Conservation (phyloP, 495 filamentous ascomycete species). For the Talaromyces wortmannii region DNA sequence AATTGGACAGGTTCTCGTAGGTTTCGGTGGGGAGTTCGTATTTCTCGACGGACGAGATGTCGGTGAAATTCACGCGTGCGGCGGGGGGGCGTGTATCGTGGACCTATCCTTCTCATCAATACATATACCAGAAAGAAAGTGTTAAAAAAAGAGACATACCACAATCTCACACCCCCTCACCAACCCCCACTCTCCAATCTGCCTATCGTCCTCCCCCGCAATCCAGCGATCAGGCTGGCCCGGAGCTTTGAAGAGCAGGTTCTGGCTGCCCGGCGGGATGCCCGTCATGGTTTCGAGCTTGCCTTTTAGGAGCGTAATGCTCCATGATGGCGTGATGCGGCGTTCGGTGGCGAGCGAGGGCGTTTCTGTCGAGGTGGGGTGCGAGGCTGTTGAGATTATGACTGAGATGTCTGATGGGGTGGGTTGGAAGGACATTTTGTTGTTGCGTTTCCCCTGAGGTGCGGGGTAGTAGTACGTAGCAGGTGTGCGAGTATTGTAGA, state of each 20-base stretch:
- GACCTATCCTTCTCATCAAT: constrained; percentile 45
- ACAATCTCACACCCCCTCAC: constrained; percentile 37
- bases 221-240: constrained; percentile 31
- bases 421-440: constrained; percentile 37
- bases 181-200: constrained; percentile 32
- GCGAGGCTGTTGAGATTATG: constrained; percentile 69
- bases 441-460: not conserved
- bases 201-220: constrained; percentile 22
- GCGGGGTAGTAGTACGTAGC: not conserved
- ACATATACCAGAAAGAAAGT: constrained; percentile 2
- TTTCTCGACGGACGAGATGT: constrained; percentile 74
- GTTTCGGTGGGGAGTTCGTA: constrained; percentile 73
- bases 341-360: constrained; percentile 75
- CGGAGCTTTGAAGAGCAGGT: constrained; percentile 42
- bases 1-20: constrained; percentile 78
- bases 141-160: constrained; percentile 17
- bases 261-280: constrained; percentile 74
- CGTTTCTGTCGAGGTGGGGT: constrained; percentile 61
- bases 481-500: too few species aligned
- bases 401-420: constrained; percentile 77
- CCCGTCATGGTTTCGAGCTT: constrained; percentile 95
- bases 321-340: constrained; percentile 89
- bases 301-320: constrained; percentile 72
- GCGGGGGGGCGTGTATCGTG: constrained; percentile 68
- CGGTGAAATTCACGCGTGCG: constrained; percentile 68